Base-by-base conservation (phyloP, 805 yeast genomes). In the Saccharomycopsis fermentans region DNA sequence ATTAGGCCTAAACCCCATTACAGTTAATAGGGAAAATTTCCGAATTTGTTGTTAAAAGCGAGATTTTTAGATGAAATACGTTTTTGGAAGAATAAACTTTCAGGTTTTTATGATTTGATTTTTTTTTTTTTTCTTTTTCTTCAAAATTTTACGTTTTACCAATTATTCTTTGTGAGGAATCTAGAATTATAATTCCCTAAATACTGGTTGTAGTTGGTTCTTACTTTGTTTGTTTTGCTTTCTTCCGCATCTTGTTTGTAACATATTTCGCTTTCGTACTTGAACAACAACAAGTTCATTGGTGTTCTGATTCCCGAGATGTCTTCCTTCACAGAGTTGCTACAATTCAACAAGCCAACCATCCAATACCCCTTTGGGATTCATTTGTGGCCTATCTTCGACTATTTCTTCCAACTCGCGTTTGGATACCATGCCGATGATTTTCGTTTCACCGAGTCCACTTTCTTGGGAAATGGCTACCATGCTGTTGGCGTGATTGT, bases 401-500 rank as follows among this genome's bases (percentile, higher is more conserved):
- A 81, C 64, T 54, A 70, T 58, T 74, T 72, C 17, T 80, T 79
- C 66, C 77, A 72, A 54, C 54, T 66, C 47, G 67, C 75, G 17
- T 69, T 71, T 56, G 86, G 86, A 29, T 80, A 78, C 29, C 50
- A 43, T 43, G 50, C 50, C 26, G 65, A 71, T 6, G 81, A 77
- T 40, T 37, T 77, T 26, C 64, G 60, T 19, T 67, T 69, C 37
- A 68, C 81, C 24, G 63, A 68, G 16, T 81, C 81, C 27, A 65
- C 66, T 3, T 78, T 81, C 58, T 70, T 90, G 66, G 87, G 87
- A 57, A 82, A 82, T 64, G 79, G 83, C 54, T 74, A 73, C 59
- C 83, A 81, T 59, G 91, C 86, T 9, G 68, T 79, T 39, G 70
- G 71, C 8, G 82, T 81, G 56, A 86, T 90, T 63, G 73, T 77